phyloP scores from a whole-genome alignment of 1,284 basidiomycete species.

The Fomitopsis betulina region DNA sequence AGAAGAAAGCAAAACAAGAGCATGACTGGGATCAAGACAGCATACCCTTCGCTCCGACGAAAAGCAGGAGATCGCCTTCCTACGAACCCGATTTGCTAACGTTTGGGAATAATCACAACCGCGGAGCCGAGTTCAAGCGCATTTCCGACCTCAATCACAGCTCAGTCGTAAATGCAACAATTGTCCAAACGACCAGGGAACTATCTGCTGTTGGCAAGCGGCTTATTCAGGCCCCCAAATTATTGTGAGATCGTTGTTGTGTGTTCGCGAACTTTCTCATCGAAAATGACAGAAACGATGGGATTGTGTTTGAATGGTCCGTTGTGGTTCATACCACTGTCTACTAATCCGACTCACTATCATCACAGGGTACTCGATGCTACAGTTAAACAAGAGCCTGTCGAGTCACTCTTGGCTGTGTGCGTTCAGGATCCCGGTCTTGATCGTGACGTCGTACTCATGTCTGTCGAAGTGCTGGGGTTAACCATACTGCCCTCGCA shows the following conservation, averaged over 20 bases:
- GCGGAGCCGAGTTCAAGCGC: constrained; percentile 14
- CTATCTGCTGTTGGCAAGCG: constrained; percentile 17
- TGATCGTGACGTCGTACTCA: neutral
- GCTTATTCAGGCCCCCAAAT: constrained; percentile 14
- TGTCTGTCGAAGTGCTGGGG: neutral
- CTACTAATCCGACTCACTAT: neutral
- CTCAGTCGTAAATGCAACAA: constrained; percentile 14
- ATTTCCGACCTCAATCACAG: constrained; percentile 1
- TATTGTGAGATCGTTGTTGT: constrained; percentile 13
- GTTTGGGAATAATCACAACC: neutral
- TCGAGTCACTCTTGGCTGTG: constrained; percentile 13
- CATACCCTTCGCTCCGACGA: neutral
- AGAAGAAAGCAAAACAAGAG: neutral
- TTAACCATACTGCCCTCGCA: neutral
- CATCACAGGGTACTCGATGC: constrained; percentile 14
- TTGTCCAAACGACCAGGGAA: constrained; percentile 11
- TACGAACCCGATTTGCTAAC: neutral
- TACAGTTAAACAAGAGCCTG: constrained; percentile 11
- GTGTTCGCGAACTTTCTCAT: neutral
- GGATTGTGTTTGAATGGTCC: constrained; percentile 21
- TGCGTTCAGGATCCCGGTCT: constrained; percentile 3
- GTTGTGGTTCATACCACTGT: neutral
- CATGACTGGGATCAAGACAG: neutral
- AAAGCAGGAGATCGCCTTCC: neutral
- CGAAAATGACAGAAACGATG: constrained; percentile 10